Base-by-base conservation (phyloP, 768 basidiomycete species). In the Favolaschia claudopus region DNA sequence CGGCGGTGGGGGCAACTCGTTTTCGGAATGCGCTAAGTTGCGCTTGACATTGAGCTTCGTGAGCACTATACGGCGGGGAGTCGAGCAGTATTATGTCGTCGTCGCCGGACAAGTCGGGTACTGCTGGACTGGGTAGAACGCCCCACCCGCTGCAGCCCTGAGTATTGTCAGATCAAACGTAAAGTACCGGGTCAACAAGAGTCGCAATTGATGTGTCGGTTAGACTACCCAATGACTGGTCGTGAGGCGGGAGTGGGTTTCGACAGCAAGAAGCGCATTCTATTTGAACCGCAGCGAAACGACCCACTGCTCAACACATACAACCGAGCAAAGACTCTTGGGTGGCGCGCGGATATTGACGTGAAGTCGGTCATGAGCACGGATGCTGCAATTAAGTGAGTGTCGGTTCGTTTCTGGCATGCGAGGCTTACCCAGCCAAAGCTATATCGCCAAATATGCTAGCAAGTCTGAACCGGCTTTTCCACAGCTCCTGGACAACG, bases 301-400 rank as follows among this genome's bases (percentile, higher is more conserved):
- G 66, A 68, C 56, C 36, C 38, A 19, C 37, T 67, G 22, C 48
- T 67, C 4, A 67, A 67, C 37, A 46, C 62, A 10, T 64, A 67
- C 38, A 66, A 66, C 60, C 25, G 58, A 17, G 45, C 45, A 15
- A 55, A 67, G 24, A 66, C 55, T 24, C 33, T 69, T 6, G 59
- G 45, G 27, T 69, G 63, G 66, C 48, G 59, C 25, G 66, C 63
- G 13, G 67, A 69, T 51, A 68, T 68, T 46, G 63, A 67, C 52
- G 55, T 67, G 25, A 22, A 51, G 53, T 58, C 63, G 17, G 43
- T 67, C 51, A 40, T 68, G 44, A 65, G 34, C 43, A n/a, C 38
- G 24, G 51, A 62, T 20, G 64, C 65, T 50, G 63, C 38, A 15
- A 48, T 19, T 20, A 28, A 24, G 40, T 56, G n/a, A 32, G 27